Evolutionary conservation across 202 grass and related monocot species (phyloP), one percentile per base, ranked within the genome.

Genomic region (Thinopyrum obtusiflorum): DNA sequence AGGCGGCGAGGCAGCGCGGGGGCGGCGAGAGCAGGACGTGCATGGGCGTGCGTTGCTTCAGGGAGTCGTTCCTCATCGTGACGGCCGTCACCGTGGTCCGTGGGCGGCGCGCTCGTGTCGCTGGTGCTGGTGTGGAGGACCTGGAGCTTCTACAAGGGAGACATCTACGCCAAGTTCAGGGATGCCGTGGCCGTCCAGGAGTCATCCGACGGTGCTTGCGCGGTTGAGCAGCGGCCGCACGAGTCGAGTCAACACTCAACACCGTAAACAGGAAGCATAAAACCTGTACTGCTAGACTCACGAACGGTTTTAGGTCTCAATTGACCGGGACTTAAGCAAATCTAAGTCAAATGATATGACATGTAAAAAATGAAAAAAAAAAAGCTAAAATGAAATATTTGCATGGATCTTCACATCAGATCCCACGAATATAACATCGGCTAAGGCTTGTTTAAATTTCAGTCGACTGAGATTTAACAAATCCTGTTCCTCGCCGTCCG

Each of bases 1-100:
- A 94, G 80, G 92, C 95, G 1, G 80, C 85, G 1, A 91, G 26
- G 78, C 90, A 94, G 89, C 84, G 25, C 7, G 78, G 65, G 5
- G 75, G 31, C 4, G 84, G 85, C 46, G 15, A 65, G 63, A 61
- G 55, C 24, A 64, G 61, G 63, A 78, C 87, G 14, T 92, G 91
- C 82, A n/a, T 89, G 4, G 87, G 91, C 13, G 81, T 74, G 8
- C n/a, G 65, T 73, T 92, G 86, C 83, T 92, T 73, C 53, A 88
- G 85, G 79, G 61, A 46, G 11, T 59, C 84, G 51, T 89, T 92
- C 53, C 32, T 89, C 3, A 76, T 92, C 55, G 65, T 86, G 10
- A 89, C 90, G 39, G 84, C 61, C 4, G 35, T 10, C 61, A 92
- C 90, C 20, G 49, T n/a, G n/a, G n/a, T n/a, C n/a, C n/a, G n/a